phyloP scores from a whole-genome alignment of 2,329 filamentous ascomycete species.

The Westerdykella sp. region DNA sequence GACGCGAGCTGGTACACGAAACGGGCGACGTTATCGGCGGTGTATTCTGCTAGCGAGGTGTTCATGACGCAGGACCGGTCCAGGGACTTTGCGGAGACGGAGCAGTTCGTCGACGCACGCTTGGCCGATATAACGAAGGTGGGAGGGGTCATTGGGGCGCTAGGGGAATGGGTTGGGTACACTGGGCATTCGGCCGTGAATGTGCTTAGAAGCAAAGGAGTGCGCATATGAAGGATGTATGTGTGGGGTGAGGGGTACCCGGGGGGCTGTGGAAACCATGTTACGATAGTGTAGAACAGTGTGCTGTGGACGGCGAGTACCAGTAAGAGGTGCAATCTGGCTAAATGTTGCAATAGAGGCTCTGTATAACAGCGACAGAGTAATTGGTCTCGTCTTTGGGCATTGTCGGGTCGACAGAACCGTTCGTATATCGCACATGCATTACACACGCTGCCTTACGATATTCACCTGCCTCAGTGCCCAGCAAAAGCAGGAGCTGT shows the following conservation, averaged over 20 bases:
- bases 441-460: no score
- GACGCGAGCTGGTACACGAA: conserved; percentile 86
- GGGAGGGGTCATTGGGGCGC: conserved; percentile 55
- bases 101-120: conserved; percentile 69
- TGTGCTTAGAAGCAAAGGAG: conserved; percentile 78
- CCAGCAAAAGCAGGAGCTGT: no score
- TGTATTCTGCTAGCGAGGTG: conserved; percentile 71
- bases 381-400: no score
- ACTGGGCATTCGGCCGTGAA: conserved; percentile 72
- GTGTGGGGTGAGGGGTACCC: neutral
- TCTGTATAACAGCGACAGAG: no score
- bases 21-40: conserved; percentile 54
- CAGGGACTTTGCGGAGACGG: conserved; percentile 67
- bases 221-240: conserved; percentile 57
- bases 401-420: no score
- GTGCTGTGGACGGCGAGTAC: conserved; percentile 11
- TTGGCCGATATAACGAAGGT: conserved; percentile 62
- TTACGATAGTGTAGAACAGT: no score
- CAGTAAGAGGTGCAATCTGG: neutral
- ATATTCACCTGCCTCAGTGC: no score
- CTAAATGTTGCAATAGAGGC: no score
- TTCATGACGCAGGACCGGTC: conserved; percentile 91
- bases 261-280: no score
- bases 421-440: no score
- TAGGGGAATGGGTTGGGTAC: conserved; percentile 77